Conservation (phyloP, 2,329 filamentous ascomycete species). For the Gnomoniopsis smithogilvyi region DNA sequence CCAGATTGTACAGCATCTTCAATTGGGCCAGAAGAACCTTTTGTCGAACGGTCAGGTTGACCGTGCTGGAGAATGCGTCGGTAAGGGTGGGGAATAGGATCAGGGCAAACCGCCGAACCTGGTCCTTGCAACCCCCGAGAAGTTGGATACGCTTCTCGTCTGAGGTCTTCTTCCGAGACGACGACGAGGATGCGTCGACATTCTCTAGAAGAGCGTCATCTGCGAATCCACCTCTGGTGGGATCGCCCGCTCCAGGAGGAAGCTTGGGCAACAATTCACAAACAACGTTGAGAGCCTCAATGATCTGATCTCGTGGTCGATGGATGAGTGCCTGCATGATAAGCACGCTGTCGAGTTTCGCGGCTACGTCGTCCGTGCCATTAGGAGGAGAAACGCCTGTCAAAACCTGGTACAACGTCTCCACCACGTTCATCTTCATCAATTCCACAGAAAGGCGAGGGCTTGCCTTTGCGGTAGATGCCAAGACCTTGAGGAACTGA, state of each 20-base stretch:
- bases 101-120: conserved; percentile 88
- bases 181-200: conserved; percentile 35
- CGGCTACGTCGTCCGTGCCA: conserved; percentile 72
- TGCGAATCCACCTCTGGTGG: conserved; percentile 39
- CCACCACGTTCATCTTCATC: conserved; percentile 94
- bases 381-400: conserved; percentile 90
- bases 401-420: conserved; percentile 94
- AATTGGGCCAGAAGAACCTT: conserved; percentile 94
- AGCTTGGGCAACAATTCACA: conserved; percentile 86
- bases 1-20: conserved; percentile 97
- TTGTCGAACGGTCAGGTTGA: conserved; percentile 90
- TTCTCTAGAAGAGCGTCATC: conserved; percentile 39
- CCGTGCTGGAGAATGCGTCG: conserved; percentile 95
- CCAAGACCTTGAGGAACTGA: conserved; percentile 87
- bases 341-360: conserved; percentile 90
- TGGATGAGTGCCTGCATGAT: conserved; percentile 99
- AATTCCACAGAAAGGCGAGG: conserved; percentile 83
- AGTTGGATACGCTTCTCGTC: conserved; percentile 82
- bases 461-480: conserved; percentile 86
- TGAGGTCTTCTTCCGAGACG: conserved; percentile 50
- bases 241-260: conserved; percentile 48
- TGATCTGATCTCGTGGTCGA: conserved; percentile 90
- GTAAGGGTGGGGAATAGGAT: conserved; percentile 93
- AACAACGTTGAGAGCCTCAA: conserved; percentile 95
- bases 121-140: conserved; percentile 75